Percentiles rank a stretch among this genome's conserved stretches.
These are phyloP conservation scores for Backusella morwellensis DNA, from an alignment of 192 early-diverging fungal species.

Conservation along the genomic window DNA sequence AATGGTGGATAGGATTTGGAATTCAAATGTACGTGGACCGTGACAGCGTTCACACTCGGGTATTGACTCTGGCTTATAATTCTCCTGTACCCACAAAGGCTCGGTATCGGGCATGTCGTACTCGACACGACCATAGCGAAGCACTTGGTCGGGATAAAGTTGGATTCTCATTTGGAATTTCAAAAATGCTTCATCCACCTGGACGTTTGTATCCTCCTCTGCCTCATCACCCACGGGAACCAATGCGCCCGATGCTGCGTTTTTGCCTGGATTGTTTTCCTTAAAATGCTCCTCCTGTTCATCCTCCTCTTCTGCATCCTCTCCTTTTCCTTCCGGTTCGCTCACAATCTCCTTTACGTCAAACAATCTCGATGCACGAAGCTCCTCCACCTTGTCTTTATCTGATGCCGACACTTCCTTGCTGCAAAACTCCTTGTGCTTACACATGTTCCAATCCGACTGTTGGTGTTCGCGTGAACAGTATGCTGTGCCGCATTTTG, in stretches of 20 bases:
- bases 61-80: conserved; percentile 62
- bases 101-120: conserved; percentile 52
- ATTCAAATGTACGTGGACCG: conserved; percentile 79
- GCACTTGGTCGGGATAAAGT: conserved; percentile 79
- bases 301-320: conserved; percentile 47
- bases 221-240: conserved; percentile 53
- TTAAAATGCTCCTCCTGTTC: conserved; percentile 28
- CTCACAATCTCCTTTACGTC: conserved; percentile 66
- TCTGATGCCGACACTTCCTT: conserved; percentile 14
- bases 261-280: conserved; percentile 1
- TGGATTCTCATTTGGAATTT: conserved; percentile 84
- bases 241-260: neutral
- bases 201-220: conserved; percentile 61
- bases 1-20: conserved; percentile 93
- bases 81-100: conserved; percentile 82
- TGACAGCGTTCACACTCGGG: conserved; percentile 73
- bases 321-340: conserved; percentile 59
- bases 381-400: conserved; percentile 25
- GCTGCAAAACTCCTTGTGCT: conserved; percentile 63
- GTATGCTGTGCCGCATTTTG: conserved; percentile 76
- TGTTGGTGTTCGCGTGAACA: conserved; percentile 86
- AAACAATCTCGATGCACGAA: conserved; percentile 41
- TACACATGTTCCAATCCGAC: conserved; percentile 76
- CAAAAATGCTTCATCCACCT: conserved; percentile 89
- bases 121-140: conserved; percentile 71